Conservation (phyloP, 352 stramenopile species). For the Plasmopara muralis region DNA sequence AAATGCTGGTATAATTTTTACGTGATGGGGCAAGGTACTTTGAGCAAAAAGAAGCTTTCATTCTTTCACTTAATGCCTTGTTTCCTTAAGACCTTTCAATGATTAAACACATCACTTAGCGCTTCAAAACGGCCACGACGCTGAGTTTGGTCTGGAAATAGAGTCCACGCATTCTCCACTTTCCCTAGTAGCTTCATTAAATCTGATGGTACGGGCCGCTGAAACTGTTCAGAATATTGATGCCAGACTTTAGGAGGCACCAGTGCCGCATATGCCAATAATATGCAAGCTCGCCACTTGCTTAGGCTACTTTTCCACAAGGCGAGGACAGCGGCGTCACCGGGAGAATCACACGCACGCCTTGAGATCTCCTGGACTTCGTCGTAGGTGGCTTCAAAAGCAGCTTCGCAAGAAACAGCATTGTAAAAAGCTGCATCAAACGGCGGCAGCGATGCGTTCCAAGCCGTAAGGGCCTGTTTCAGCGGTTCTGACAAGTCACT, state of each 20-base stretch:
- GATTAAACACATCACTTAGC: constrained; percentile 26
- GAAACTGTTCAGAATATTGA: constrained; percentile 54
- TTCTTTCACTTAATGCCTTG: too few relatives aligned
- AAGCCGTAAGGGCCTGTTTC: constrained; percentile 33
- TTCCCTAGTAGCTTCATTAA: constrained; percentile 26
- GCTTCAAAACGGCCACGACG: constrained; percentile 55
- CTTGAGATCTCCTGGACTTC: constrained; percentile 55
- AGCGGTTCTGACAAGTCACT: constrained; percentile 45
- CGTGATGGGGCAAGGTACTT: too few relatives aligned
- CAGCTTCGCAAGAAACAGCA: constrained; percentile 64
- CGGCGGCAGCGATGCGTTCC: constrained; percentile 68
- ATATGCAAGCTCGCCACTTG: constrained; percentile 55
- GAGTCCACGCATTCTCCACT: constrained; percentile 39
- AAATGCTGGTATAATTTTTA: too few relatives aligned
- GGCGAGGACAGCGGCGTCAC: constrained; percentile 26
- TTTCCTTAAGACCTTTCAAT: too few relatives aligned
- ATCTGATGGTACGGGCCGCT: constrained; percentile 40
- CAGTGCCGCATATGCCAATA: constrained; percentile 63
- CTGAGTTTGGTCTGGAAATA: constrained; percentile 42
- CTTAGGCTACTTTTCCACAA: constrained; percentile 46
- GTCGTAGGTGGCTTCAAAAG: constrained; percentile 54
- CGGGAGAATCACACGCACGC: constrained; percentile 31
- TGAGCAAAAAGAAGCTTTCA: too few relatives aligned
- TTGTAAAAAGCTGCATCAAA: constrained; percentile 77
- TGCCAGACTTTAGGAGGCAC: constrained; percentile 60